Base-by-base conservation (phyloP, 2,329 filamentous ascomycete species). In the Didymella keratinophila region DNA sequence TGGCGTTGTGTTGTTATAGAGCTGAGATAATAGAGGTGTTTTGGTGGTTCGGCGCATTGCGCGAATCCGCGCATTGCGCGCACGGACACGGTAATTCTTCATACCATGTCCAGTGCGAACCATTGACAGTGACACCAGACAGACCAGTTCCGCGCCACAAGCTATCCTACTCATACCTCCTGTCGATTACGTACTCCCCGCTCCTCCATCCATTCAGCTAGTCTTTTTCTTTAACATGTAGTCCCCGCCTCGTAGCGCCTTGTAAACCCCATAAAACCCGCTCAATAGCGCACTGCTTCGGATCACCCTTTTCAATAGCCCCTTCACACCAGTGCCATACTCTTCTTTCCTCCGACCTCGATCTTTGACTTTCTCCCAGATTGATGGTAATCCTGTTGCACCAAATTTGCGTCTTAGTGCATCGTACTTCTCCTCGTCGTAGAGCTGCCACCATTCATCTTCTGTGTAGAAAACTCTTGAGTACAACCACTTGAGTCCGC, bases 401-500 rank as follows among this genome's bases (percentile, higher is more conserved):
- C 81, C 73, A 75, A 90, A 92, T 71, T 88, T 89, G 23, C 70
- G 61, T 16, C 89, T 79, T 65, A 92, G 78, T 1, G 70, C 78
- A 30, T 90, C 83, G 72, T 92, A 92, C 82, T 83, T 86, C 20
- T 72, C 68, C 42, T 79, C 76, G 47, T 85, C 81, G 72, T 91
- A 91, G 50, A 87, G 80, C 32, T 78, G 68, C 87, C 88, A 91
- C 76, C 91, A 92, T 70, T 90, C 86, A 0, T 83, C 78, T 70
- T 90, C 84, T n/a, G 84, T 83, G 75, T 95, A 95, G 78, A 93
- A 96, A 0, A 91, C 89, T 70, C 94, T 90, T 2, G 92, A 91
- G 76, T 96, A 96, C 12, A 96, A 80, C 89, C 91, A 95, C 79
- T 96, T 96, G 80, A 90, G 86, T 2, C 92, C 92, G 45, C 88